These are phyloP conservation scores for Hypoxylon fragiforme DNA, from an alignment of 495 filamentous ascomycete species.

Conservation along the genomic window DNA sequence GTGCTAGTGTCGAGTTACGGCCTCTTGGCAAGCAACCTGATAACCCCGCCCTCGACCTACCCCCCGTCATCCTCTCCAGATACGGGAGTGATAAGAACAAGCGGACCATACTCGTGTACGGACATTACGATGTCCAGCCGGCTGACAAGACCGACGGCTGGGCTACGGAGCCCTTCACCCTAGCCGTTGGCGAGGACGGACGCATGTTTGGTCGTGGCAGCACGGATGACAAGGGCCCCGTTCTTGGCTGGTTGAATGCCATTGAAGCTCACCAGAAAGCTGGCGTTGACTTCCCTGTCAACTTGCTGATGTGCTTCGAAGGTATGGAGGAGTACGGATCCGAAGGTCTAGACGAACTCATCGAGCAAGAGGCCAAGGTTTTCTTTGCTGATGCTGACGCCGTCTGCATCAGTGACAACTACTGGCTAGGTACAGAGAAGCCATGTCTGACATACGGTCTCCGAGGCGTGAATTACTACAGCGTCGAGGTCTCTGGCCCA, in stretches of 20 bases:
- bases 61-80: conserved; percentile 86
- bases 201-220: conserved; percentile 95
- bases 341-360: conserved; percentile 93
- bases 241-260: conserved; percentile 95
- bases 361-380: conserved; percentile 81
- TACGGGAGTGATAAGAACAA: conserved; percentile 91
- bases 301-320: conserved; percentile 99
- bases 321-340: conserved; percentile 99
- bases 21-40: conserved; percentile 87
- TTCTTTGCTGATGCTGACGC: conserved; percentile 95
- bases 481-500: conserved; percentile 81
- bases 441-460: conserved; percentile 97
- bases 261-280: conserved; percentile 97
- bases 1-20: conserved; percentile 82
- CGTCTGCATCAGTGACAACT: conserved; percentile 99
- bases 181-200: conserved; percentile 84
- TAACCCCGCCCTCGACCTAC: conserved; percentile 85
- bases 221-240: conserved; percentile 98
- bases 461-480: conserved; percentile 97
- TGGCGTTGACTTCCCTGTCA: conserved; percentile 92
- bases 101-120: conserved; percentile 93
- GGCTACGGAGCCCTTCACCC: conserved; percentile 91
- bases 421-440: conserved; percentile 99
- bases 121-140: conserved; percentile 98
- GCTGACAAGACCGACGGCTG: conserved; percentile 92